These are phyloP conservation scores for Lachancea quebecensis DNA, from an alignment of 805 yeast genomes.

Conservation along the genomic window DNA sequence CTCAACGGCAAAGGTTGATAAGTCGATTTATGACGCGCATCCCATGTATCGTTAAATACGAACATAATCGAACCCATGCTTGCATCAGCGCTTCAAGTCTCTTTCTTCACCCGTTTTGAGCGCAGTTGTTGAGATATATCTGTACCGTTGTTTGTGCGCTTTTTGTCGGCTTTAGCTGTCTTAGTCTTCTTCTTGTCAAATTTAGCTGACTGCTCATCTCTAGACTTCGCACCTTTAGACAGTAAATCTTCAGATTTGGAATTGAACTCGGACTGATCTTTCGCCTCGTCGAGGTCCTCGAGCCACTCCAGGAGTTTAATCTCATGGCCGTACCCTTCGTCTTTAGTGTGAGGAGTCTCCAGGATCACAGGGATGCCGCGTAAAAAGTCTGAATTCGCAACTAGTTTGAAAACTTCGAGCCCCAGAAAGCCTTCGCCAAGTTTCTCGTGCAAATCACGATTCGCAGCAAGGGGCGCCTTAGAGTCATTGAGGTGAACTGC, in stretches of 20 bases:
- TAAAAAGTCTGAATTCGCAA: slow-evolving; percentile 63
- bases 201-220: slow-evolving; percentile 62
- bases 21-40: background rate
- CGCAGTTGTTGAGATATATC: slow-evolving; percentile 20
- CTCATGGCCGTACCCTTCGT: slow-evolving; percentile 73
- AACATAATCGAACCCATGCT: too few relatives aligned
- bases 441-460: slow-evolving; percentile 84
- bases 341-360: slow-evolving; percentile 76
- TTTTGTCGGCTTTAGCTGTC: slow-evolving; percentile 12
- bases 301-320: slow-evolving; percentile 80
- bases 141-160: slow-evolving; percentile 2
- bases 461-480: slow-evolving; percentile 85
- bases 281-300: slow-evolving; percentile 24
- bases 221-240: slow-evolving; percentile 56
- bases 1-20: too few relatives aligned
- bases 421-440: slow-evolving; percentile 88
- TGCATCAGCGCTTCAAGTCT: background rate
- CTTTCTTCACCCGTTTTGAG: slow-evolving; percentile 11
- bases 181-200: slow-evolving; percentile 38
- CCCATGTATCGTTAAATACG: too few relatives aligned
- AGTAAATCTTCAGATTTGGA: slow-evolving; percentile 45
- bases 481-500: slow-evolving; percentile 93
- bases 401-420: slow-evolving; percentile 68
- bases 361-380: slow-evolving; percentile 68
- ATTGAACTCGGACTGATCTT: slow-evolving; percentile 49